Evolutionary conservation across 331 rosid genomes (phyloP).

Genomic region (Rhamnella rubrinervis): DNA sequence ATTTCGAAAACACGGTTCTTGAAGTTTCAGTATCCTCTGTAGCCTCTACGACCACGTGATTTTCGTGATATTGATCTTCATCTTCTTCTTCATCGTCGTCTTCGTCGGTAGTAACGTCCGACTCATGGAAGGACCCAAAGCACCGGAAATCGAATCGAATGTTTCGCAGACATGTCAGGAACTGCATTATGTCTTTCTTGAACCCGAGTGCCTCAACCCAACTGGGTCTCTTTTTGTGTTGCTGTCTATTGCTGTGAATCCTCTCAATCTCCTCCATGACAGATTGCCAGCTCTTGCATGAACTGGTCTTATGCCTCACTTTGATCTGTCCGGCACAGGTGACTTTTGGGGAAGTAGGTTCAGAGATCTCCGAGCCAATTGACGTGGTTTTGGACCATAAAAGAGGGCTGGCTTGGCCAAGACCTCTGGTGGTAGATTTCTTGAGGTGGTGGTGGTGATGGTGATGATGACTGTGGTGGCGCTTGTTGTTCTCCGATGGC

Average conservation of each 20-base stretch:
- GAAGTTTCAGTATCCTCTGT: conserved; percentile 41
- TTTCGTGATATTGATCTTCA: conserved; percentile 17
- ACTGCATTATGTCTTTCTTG: conserved; percentile 92
- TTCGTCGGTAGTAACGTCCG: conserved; percentile 51
- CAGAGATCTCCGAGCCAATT: conserved; percentile 54
- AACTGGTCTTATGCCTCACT: conserved; percentile 53
- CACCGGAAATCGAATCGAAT: conserved; percentile 73
- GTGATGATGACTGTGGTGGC: conserved; percentile 25
- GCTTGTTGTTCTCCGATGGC: conserved; percentile 53
- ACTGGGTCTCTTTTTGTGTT: conserved; percentile 40
- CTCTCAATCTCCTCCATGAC: conserved; percentile 96
- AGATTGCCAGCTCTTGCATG: conserved; percentile 81
- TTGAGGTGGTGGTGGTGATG: conserved; percentile 34
- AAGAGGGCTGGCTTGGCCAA: conserved; percentile 59
- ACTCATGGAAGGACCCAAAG: conserved; percentile 58
- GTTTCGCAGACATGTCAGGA: conserved; percentile 65
- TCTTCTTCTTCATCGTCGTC: conserved; percentile 52
- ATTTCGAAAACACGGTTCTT: conserved; percentile 63
- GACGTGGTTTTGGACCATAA: conserved; percentile 71
- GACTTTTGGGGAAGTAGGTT: conserved; percentile 94
- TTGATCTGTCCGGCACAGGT: conserved; percentile 98
- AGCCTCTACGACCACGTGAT: conserved; percentile 28
- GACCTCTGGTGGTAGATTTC: conserved; percentile 43
- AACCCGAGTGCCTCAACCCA: conserved; percentile 76
- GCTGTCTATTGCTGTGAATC: conserved; percentile 56